Evolutionary conservation across 148 eudicot genomes (phyloP).

Genomic region (Euryodendron excelsum): DNA sequence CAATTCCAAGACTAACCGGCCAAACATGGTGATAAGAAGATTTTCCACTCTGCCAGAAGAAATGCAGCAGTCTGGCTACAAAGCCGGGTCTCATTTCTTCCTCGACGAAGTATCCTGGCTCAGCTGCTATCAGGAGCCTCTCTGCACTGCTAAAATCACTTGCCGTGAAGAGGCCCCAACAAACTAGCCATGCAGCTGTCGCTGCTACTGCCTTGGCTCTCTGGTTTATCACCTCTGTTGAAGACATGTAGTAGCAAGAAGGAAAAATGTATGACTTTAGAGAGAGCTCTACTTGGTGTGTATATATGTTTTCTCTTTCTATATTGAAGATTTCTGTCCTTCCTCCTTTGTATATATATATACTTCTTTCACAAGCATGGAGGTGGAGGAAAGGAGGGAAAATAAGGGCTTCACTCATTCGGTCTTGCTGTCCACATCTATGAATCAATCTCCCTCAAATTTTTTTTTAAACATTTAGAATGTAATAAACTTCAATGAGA

Average conservation of each 20-base stretch:
- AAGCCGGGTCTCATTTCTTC: constrained; percentile 25
- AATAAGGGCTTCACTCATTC: too few species aligned
- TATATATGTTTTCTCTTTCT: too few species aligned
- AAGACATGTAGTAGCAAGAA: constrained; percentile 17
- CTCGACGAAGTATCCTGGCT: constrained; percentile 15
- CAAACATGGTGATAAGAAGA: constrained; percentile 54
- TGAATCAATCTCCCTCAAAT: too few species aligned
- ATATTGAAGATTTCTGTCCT: background rate
- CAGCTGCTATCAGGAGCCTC: constrained; percentile 31
- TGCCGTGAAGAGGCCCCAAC: constrained; percentile 29
- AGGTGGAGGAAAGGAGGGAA: background rate
- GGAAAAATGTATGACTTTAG: background rate
- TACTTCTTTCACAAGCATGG: background rate
- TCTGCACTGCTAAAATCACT: constrained; percentile 35
- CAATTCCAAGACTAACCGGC: constrained; percentile 37
- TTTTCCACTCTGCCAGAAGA: constrained; percentile 43
- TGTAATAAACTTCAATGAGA: too few species aligned
- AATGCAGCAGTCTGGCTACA: constrained; percentile 29
- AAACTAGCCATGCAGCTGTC: constrained; percentile 26
- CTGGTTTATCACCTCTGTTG: background rate
- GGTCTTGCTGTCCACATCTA: too few species aligned
- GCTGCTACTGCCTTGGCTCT: constrained; percentile 17
- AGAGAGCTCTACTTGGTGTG: background rate
- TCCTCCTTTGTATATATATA: constrained; percentile 13
- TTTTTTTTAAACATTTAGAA: too few species aligned